These are phyloP conservation scores for Cyanidium caldarium DNA, from an alignment of 23 red algal genomes.

Conservation along the genomic window DNA sequence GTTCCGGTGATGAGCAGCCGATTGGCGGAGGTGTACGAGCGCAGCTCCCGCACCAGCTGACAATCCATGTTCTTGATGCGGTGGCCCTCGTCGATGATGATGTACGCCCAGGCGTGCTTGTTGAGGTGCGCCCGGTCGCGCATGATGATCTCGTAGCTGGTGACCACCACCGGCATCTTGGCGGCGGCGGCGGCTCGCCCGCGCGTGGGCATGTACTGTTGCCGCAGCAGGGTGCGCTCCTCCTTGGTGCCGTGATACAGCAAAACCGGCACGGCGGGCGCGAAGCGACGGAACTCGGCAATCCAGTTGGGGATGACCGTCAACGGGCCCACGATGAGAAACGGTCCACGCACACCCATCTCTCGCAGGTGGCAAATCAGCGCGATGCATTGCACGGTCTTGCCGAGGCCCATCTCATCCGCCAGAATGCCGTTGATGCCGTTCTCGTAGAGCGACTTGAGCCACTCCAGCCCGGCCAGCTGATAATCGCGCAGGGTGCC, in stretches of 20 bases:
- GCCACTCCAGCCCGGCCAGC: slow-evolving; percentile 30
- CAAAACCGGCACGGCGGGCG: slow-evolving; percentile 3
- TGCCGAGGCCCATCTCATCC: slow-evolving; percentile 38
- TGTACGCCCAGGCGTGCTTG: slow-evolving; percentile 19
- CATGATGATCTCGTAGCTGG: slow-evolving; percentile 34
- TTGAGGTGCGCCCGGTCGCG: slow-evolving; percentile 12
- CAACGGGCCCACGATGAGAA: slow-evolving; percentile 21
- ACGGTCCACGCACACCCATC: slow-evolving; percentile 25
- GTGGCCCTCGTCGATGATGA: slow-evolving; percentile 35
- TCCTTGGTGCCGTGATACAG: slow-evolving; percentile 19
- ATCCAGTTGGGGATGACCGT: slow-evolving; percentile 26
- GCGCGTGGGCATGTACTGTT: slow-evolving; percentile 3
- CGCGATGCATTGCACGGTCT: slow-evolving; percentile 19
- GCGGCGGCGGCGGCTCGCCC: slow-evolving; percentile 25
- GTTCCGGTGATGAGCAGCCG: slow-evolving; percentile 27
- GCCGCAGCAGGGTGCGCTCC: neutral
- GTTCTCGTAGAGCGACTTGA: slow-evolving; percentile 35
- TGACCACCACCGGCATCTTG: slow-evolving; percentile 23
- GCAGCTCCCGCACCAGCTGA: slow-evolving; percentile 14
- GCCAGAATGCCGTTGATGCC: slow-evolving; percentile 32
- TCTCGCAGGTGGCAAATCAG: slow-evolving; percentile 25
- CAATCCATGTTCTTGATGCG: slow-evolving; percentile 47
- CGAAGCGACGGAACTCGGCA: slow-evolving; percentile 17
- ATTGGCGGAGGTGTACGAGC: slow-evolving; percentile 16
- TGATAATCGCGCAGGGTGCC: slow-evolving; percentile 21